Evolutionary conservation across 2,329 filamentous ascomycete genomes (phyloP), one percentile per base, ranked within the genome.

Genomic region (Hypoxylon sp.): DNA sequence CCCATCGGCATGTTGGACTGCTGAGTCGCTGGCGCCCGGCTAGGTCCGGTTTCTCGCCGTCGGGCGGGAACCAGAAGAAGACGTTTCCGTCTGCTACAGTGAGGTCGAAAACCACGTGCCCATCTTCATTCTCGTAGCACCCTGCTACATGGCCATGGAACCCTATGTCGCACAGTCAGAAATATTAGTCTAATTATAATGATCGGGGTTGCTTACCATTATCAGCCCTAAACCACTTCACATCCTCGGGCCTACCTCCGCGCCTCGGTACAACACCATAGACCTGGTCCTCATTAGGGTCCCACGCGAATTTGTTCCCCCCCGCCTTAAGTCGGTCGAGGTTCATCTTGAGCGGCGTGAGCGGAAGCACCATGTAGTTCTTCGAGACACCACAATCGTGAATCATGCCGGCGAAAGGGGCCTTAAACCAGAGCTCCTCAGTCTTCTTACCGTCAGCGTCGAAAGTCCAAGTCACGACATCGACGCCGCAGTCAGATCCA

Each of bases 191-290:
- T 31, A 44, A 39, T 22, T 44, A 31, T 47, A 39, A 10, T n/a
- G 26, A 37, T 35, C 17, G 8, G 5, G 11, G 58, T 60, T 73
- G 68, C 78, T 69, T 73, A 85, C 85, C 85, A 60, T 87, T 87
- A 53, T 84, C 82, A 8, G 83, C 82, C 26, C 83, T 74, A 55
- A 86, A 80, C 85, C 85, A 87, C 0, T 83, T 76, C 46, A 87
- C 84, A 73, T 88, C 86, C 66, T 85, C 84, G 0, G 82, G 80
- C 69, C 84, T 86, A 0, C 81, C 85, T 2, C 82, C 82, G 2
- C 82, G 75, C 6, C 86, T 79, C 2, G 85, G 85, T 2, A 87
- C 84, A 13, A 88, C 78, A 0, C 84, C 86, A 68, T 87, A 88
- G 77, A 83, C 84, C 72, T 87, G 85, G 71, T 87, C 85, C 73